Evolutionary conservation across 805 yeast species (phyloP).

Genomic region (Blastobotrys chiropterorum): DNA sequence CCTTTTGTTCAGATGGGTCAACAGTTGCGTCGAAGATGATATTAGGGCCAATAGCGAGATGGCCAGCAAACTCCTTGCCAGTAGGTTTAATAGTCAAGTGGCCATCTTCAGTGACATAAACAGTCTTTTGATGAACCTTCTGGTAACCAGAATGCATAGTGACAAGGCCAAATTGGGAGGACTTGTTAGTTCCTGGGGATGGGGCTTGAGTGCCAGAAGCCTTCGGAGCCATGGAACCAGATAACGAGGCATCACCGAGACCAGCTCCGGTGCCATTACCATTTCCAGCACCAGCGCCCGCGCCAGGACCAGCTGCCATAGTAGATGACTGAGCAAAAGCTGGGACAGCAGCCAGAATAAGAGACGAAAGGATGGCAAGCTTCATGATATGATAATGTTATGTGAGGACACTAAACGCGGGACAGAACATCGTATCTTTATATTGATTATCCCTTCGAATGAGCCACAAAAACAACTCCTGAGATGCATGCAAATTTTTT

Average conservation of each 20-base stretch:
- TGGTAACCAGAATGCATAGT: neutral
- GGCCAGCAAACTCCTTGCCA: neutral
- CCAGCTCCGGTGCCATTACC: neutral
- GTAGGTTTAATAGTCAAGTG: neutral
- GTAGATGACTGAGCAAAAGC: neutral
- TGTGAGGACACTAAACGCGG: neutral
- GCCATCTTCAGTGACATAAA: neutral
- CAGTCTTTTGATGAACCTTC: neutral
- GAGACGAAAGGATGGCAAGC: neutral
- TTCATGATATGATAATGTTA: neutral
- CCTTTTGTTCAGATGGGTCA: neutral
- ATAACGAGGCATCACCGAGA: neutral
- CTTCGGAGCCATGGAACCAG: neutral
- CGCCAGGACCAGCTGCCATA: neutral
- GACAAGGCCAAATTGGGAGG: neutral
- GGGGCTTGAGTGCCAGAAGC: neutral
- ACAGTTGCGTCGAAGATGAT: neutral
- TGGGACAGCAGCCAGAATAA: neutral
- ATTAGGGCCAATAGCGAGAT: slow-evolving; percentile 1
- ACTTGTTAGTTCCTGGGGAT: neutral
- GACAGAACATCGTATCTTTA: neutral
- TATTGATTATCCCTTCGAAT: neutral
- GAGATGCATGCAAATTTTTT: neutral
- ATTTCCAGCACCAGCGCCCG: neutral
- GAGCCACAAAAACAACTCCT: neutral